Evolutionary conservation across 495 filamentous ascomycete genomes (phyloP), one percentile per base, ranked within the genome.

Genomic region (Saxispiralis lemnorum): DNA sequence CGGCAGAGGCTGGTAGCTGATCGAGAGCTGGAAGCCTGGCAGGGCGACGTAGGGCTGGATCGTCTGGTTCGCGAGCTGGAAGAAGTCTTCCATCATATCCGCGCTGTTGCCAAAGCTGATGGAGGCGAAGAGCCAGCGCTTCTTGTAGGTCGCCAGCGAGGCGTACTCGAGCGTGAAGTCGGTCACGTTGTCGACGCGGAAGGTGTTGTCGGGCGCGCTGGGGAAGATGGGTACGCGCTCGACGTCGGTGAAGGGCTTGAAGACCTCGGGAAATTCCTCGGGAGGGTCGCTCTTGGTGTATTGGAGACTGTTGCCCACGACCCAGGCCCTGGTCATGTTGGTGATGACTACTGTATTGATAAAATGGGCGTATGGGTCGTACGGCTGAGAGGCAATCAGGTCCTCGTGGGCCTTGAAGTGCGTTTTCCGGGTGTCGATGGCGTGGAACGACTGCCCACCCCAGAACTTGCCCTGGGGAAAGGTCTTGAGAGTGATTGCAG

Each of bases 401-500:
- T 37, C 16, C 32, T 44, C 42, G n/a, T 34, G 13, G 18, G 31
- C 18, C 24, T 37, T 35, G 32, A 44, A 44, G 18, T 44, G 33
- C 15, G 31, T 15, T 15, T 44, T 44, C 24, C 42, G 32, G 10
- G 42, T 44, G 11, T 21, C 19, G 28, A 39, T 31, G 1, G 19
- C 16, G 20, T 46, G 43, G 16, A 46, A 39, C 11, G 43, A 38
- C 14, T 38, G 34, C n/a, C 44, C 44, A 7, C 44, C 44, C 44
- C 44, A 47, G 16, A 41, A 41, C 13, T 34, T 13, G 30, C 44
- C 38, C 35, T 41, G 37, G 9, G 21, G 20, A 15, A 47, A 33
- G 7, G 44, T 41, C 20, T 24, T n/a, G 7, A 41, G 31, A 15
- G 58, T 49, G 36, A 67, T 51, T n/a, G 51, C 47, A 1, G 62